These are phyloP conservation scores for Inga laurina DNA, from an alignment of 306 rosid genomes.

Conservation along the genomic window DNA sequence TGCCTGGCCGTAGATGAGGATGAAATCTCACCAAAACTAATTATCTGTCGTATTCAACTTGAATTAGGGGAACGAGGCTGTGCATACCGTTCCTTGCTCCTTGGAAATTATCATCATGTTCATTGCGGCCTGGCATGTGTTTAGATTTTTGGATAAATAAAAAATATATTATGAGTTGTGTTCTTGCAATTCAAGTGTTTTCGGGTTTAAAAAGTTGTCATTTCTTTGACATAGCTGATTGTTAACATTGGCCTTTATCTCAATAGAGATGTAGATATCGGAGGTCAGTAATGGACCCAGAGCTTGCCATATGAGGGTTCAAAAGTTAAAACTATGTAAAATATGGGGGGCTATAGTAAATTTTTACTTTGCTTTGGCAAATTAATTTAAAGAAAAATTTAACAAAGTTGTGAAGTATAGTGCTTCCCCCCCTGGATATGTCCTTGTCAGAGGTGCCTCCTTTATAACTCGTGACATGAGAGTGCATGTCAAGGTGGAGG, in stretches of 20 bases:
- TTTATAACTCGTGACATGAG: neutral
- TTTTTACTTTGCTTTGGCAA: neutral
- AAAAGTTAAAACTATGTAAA: neutral
- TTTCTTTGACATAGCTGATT: constrained; percentile 24
- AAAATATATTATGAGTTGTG: neutral
- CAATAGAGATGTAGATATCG: neutral
- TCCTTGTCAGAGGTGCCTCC: neutral
- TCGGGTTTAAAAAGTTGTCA: constrained; percentile 9
- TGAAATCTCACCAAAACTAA: neutral
- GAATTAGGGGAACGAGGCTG: neutral
- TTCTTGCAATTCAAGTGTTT: constrained; percentile 14
- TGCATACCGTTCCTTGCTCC: constrained; percentile 10
- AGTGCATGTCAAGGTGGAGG: constrained; percentile 14
- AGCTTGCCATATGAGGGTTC: neutral
- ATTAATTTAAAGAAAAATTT: neutral
- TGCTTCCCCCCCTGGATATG: neutral
- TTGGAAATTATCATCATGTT: constrained; percentile 12
- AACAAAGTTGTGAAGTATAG: neutral
- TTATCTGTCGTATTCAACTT: constrained; percentile 22
- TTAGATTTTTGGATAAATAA: constrained; percentile 9
- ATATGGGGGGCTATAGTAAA: neutral
- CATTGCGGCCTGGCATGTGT: neutral
- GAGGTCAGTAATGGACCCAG: neutral
- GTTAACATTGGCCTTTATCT: neutral
- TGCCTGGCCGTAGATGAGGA: constrained; percentile 11